phyloP scores from a whole-genome alignment of 305 asterid species.

The Rubia occidens region DNA sequence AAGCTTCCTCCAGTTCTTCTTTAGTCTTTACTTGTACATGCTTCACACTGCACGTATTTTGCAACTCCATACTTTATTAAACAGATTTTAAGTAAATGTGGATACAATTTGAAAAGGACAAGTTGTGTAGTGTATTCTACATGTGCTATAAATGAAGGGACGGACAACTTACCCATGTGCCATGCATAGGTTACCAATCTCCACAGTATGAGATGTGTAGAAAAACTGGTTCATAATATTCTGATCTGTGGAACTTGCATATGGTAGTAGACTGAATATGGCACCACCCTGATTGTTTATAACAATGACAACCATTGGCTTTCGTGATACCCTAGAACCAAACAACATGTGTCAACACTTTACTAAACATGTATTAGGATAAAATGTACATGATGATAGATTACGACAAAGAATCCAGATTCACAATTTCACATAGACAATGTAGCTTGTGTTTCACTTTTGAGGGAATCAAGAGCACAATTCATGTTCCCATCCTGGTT shows the following conservation, averaged over 20 bases:
- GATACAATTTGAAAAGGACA: not conserved
- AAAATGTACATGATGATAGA: not conserved
- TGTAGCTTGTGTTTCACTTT: not conserved
- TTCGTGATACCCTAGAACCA: slow-evolving; percentile 50
- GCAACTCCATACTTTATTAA: slow-evolving; percentile 6
- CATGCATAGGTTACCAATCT: slow-evolving; percentile 57
- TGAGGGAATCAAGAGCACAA: slow-evolving; percentile 5
- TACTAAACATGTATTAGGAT: not conserved
- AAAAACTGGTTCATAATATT: slow-evolving; percentile 69
- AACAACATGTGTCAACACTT: not conserved
- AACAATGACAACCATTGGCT: slow-evolving; percentile 78
- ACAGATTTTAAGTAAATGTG: not conserved
- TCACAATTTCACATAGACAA: not conserved
- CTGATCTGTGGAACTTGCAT: slow-evolving; percentile 49
- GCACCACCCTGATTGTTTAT: slow-evolving; percentile 96
- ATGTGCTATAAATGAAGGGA: not conserved
- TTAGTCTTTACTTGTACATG: slow-evolving; percentile 66
- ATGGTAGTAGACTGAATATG: slow-evolving; percentile 91
- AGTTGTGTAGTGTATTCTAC: not conserved
- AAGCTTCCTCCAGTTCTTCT: slow-evolving; percentile 55
- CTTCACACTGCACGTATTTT: slow-evolving; percentile 58
- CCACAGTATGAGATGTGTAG: slow-evolving; percentile 83
- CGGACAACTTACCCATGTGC: slow-evolving; percentile 67
- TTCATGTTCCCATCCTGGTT: not conserved
- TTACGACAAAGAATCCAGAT: not conserved